These are phyloP conservation scores for Lactifluus rugatus DNA, from an alignment of 768 basidiomycete species.

Conservation along the genomic window DNA sequence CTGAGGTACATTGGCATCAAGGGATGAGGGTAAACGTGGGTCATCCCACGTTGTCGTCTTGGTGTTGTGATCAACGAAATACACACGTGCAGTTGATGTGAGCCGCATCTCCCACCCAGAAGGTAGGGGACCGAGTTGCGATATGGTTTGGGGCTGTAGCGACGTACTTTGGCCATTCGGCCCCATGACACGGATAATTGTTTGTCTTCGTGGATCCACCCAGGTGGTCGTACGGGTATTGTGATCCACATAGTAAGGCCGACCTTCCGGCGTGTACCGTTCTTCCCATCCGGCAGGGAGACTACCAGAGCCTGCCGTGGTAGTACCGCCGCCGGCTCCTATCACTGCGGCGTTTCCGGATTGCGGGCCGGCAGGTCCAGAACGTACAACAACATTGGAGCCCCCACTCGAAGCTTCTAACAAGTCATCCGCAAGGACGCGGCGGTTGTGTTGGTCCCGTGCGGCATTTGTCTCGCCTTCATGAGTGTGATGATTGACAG, in stretches of 20 bases:
- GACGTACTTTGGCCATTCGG: constrained; percentile 82
- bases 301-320: constrained; percentile 73
- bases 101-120: constrained; percentile 99
- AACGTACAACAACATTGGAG: constrained; percentile 11
- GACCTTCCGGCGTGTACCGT: constrained; percentile 94
- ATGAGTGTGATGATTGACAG: constrained; percentile 59
- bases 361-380: constrained; percentile 25
- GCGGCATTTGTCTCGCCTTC: constrained; percentile 77
- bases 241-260: constrained; percentile 98
- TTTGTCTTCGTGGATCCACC: constrained; percentile 97
- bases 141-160: constrained; percentile 90
- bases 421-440: constrained; percentile 76
- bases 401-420: constrained; percentile 53
- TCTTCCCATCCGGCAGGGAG: constrained; percentile 99
- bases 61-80: constrained; percentile 99
- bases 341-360: constrained; percentile 30
- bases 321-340: constrained; percentile 41
- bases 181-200: constrained; percentile 93
- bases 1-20: constrained; percentile 96
- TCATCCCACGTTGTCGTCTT: constrained; percentile 99
- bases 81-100: constrained; percentile 94
- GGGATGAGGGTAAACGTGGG: constrained; percentile 86
- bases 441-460: constrained; percentile 76
- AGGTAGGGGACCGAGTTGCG: constrained; percentile 92
- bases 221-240: constrained; percentile 99